Evolutionary conservation across 352 stramenopile genomes (phyloP).

Genomic region (Thalassiosira sp.): DNA sequence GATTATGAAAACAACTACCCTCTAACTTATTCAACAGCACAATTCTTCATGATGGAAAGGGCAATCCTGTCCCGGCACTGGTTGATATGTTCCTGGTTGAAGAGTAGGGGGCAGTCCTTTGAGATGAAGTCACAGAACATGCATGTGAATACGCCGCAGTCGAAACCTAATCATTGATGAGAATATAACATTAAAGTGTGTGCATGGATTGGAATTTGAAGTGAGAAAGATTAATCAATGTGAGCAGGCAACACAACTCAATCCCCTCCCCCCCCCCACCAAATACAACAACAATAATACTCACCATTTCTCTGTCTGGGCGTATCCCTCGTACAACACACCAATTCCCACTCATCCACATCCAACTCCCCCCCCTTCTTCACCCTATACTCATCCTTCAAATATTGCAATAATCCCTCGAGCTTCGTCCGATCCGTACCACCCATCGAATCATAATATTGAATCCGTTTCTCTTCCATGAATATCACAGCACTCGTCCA

Average conservation of each 20-base stretch:
- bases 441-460: constrained; percentile 63
- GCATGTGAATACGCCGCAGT: constrained; percentile 70
- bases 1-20: no score
- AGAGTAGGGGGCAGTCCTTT: constrained; percentile 60
- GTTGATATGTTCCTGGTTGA: constrained; percentile 77
- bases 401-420: constrained; percentile 55
- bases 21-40: constrained; percentile 71
- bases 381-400: constrained; percentile 60
- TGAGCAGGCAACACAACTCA: no score
- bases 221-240: no score
- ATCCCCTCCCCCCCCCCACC: neutral
- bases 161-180: constrained; percentile 62
- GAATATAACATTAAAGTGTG: neutral
- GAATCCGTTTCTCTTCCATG: constrained; percentile 63
- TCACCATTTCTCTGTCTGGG: constrained; percentile 60
- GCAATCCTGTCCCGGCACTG: constrained; percentile 80
- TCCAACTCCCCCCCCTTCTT: constrained; percentile 54
- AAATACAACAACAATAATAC: constrained; percentile 14
- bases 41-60: constrained; percentile 81
- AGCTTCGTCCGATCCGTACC: constrained; percentile 44
- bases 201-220: neutral
- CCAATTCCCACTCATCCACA: constrained; percentile 71
- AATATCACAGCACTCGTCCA: constrained; percentile 60
- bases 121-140: constrained; percentile 65
- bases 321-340: constrained; percentile 59